Evolutionary conservation across 2,329 filamentous ascomycete genomes (phyloP), one percentile per base, ranked within the genome.

Genomic region (Penicillium frequentans): DNA sequence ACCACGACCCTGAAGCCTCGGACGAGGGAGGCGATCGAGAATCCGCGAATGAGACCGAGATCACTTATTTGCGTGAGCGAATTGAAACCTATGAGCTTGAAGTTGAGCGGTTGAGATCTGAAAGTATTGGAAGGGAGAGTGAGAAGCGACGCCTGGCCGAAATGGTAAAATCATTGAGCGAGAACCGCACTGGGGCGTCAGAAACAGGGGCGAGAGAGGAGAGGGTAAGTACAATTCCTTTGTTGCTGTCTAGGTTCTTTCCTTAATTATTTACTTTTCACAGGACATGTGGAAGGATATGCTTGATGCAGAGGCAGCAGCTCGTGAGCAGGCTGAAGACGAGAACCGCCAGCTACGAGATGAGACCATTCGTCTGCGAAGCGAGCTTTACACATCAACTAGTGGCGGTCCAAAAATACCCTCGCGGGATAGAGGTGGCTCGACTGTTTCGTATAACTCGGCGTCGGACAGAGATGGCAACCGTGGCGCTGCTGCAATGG

Each of bases 241-340:
- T 44, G 2, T n/a, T 46, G 14, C 33, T 16, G 35, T 3, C 37
- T 14, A 27, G 24, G 1, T n/a, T n/a, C 24, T 11, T 19, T 1
- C 23, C 33, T 2, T 42, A 33, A n/a, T 54, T n/a, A 56, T 24
- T 6, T 39, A 9, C 14, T 31, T 63, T 57, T 64, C 59, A 21
- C 63, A 90, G 70, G 91, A 96, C 60, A 93, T 97, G 74, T 96
- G 91, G 89, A 96, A 96, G 73, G 93, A 97, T 66, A 85, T 98
- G 59, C 84, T 97, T 26, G 91, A 97, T 70, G 91, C 95, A 63
- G 95, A 99, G 74, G 95, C 90, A 2, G 89, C 89, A 3, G 86
- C 92, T 29, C 86, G 93, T 56, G 93, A 97, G 74, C 90, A 96
- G 73, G 86, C 90, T 0, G 93, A 98, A 64, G 91, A 96, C 43